These are phyloP conservation scores for Diaporthe destruens DNA, from an alignment of 2,329 filamentous ascomycete species.

Conservation along the genomic window DNA sequence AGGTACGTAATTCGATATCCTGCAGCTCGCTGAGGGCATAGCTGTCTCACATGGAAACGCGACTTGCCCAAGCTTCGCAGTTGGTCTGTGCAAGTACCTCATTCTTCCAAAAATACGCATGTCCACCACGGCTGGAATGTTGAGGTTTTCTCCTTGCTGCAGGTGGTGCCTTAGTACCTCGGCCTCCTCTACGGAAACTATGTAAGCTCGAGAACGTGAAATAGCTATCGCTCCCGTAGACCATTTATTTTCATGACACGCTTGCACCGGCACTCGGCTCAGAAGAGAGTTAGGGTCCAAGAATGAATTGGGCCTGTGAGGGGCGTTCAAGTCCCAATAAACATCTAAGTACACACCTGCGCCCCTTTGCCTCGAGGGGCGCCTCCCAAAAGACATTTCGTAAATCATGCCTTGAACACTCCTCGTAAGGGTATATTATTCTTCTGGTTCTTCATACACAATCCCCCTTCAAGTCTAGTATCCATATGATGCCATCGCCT, in stretches of 20 bases:
- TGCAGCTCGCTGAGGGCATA: neutral
- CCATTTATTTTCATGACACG: neutral
- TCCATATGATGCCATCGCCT: slow-evolving; percentile 39
- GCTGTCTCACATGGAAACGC: neutral
- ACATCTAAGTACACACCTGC: slow-evolving; percentile 9
- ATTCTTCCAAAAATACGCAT: neutral
- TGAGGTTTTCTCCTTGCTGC: neutral
- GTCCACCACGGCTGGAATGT: neutral
- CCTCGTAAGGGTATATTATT: slow-evolving; percentile 6
- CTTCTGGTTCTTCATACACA: neutral
- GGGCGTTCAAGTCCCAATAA: neutral
- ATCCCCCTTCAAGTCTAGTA: neutral
- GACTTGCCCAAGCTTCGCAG: neutral
- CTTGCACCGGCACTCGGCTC: neutral
- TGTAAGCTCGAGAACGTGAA: neutral
- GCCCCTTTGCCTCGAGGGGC: neutral
- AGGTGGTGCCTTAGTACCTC: neutral
- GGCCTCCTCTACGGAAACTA: too few species aligned
- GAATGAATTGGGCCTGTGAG: neutral
- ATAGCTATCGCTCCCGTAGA: too few species aligned
- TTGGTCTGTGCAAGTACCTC: neutral
- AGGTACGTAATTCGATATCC: neutral
- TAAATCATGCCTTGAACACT: slow-evolving; percentile 1
- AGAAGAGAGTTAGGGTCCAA: neutral
- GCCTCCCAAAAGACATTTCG: slow-evolving; percentile 19